Percentiles rank a stretch among this genome's conserved stretches.
These are phyloP conservation scores for Purshia tridentata DNA, from an alignment of 306 rosid genomes.

Conservation along the genomic window DNA sequence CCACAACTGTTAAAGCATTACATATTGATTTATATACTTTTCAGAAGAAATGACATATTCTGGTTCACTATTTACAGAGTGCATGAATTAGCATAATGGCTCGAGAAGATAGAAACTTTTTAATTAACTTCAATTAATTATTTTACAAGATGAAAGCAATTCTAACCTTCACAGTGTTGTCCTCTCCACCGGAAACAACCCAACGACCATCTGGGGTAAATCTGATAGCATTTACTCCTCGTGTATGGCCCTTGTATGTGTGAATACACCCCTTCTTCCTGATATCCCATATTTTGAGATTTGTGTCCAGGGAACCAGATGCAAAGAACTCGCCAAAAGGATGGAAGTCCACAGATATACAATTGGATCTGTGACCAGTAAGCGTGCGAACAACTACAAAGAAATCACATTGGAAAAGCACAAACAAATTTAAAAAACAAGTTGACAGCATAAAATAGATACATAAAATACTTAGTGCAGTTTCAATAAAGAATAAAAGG, in stretches of 20 bases:
- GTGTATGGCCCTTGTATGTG: slow-evolving; percentile 98
- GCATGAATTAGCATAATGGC: neutral
- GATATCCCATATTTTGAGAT: slow-evolving; percentile 99
- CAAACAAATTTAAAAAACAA: slow-evolving; percentile 1
- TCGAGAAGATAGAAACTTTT: neutral
- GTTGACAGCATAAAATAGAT: neutral
- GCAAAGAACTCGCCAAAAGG: slow-evolving; percentile 99
- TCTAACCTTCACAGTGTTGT: slow-evolving; percentile 92
- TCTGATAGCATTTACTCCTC: slow-evolving; percentile 96
- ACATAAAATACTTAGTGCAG: slow-evolving; percentile 7
- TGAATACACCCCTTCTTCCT: slow-evolving; percentile 99
- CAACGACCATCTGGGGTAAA: slow-evolving; percentile 99
- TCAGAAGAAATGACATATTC: neutral
- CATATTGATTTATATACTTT: slow-evolving; percentile 12
- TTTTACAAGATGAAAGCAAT: slow-evolving; percentile 20
- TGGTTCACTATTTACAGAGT: neutral
- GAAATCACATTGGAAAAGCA: slow-evolving; percentile 25
- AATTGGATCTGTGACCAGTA: slow-evolving; percentile 96
- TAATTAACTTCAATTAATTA: neutral
- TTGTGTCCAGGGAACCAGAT: slow-evolving; percentile 92
- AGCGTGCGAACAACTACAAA: slow-evolving; percentile 93
- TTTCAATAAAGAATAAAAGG: slow-evolving; percentile 16
- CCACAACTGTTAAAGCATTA: slow-evolving; percentile 70
- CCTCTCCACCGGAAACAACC: slow-evolving; percentile 99
- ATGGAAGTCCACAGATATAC: slow-evolving; percentile 95